These are phyloP conservation scores for Ceratocystis colombiana DNA, from an alignment of 2,329 filamentous ascomycete genomes.

Conservation along the genomic window DNA sequence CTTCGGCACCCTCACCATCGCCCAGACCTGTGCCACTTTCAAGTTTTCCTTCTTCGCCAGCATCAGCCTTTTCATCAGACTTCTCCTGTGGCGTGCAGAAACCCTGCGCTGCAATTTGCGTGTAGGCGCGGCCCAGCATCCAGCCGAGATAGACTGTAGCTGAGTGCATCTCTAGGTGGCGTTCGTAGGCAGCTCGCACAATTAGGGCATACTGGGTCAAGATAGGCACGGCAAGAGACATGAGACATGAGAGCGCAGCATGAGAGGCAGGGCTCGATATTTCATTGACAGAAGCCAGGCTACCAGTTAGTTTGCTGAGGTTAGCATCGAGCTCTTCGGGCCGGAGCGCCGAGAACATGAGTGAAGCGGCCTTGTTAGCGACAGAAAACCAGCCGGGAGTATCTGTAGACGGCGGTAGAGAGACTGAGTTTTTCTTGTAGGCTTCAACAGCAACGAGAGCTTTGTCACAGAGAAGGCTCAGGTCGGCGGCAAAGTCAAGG, in stretches of 20 bases:
- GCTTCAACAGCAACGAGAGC: constrained; percentile 73
- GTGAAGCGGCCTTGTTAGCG: constrained; percentile 16
- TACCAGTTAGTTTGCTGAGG: constrained; percentile 37
- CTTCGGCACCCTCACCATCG: constrained; percentile 85
- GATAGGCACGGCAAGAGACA: constrained; percentile 58
- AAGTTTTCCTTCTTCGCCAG: constrained; percentile 71
- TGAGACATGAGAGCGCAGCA: constrained; percentile 32
- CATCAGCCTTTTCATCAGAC: constrained; percentile 56
- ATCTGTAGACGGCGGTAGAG: constrained; percentile 49
- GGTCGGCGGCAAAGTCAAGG: constrained; percentile 42
- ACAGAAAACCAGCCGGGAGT: constrained; percentile 45
- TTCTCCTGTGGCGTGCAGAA: constrained; percentile 88
- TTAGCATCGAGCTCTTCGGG: constrained; percentile 28
- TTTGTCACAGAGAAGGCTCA: constrained; percentile 60
- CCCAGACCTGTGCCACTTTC: constrained; percentile 89
- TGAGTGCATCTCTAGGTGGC: constrained; percentile 55
- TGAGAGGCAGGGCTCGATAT: not conserved
- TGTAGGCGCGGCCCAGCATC: constrained; percentile 65
- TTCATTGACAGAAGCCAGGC: constrained; percentile 7
- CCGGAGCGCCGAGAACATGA: constrained; percentile 23
- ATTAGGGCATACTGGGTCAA: constrained; percentile 60
- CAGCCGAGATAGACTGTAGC: constrained; percentile 65
- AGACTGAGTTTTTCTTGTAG: constrained; percentile 46
- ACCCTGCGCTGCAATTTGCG: constrained; percentile 68
- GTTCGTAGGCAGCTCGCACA: constrained; percentile 47